Evolutionary conservation across 2,329 filamentous ascomycete genomes (phyloP), one percentile per base, ranked within the genome.

Genomic region (Penicillium capsulatum): DNA sequence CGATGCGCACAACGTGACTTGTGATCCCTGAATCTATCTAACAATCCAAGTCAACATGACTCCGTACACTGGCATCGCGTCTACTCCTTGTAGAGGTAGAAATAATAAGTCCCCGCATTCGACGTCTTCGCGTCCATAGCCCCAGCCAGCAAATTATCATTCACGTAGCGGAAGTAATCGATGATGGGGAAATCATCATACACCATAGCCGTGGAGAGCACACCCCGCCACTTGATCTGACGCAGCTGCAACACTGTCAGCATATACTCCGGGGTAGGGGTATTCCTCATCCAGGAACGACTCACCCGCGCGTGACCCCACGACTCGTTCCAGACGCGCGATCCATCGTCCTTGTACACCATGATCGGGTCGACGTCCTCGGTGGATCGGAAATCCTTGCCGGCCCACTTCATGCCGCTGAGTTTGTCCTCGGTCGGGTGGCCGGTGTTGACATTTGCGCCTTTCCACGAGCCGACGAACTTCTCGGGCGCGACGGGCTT

Each of bases 121-220:
- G 27, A 11, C 13, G 20, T 37, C 28, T 48, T 51, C 14, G 42
- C 37, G 37, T 55, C 49, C 51, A 55, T 55, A 8, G 43, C 51
- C 7, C 48, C 53, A 2, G 47, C 45, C 15, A 54, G 22, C 27
- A 46, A 36, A 7, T 42, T 14, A 13, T 48, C 45, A 17, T 38
- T 41, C 6, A 51, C 47, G 24, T 44, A 42, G 7, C 51, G 42
- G 36, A 54, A 54, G 16, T 55, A 45, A 33, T 55, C 53, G 27
- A 55, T 50, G 15, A 54, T 48, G 3, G 51, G 46, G n/a, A 38
- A 32, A 7, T 48, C 31, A 31, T 51, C 46, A 15, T 55, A 51
- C 6, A 55, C 34, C 48, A 55, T 51, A 3, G 48, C 45, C 9
- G 45, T 47, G 3, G 50, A 51, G 3, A 50, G 7, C 3, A 34